Percentiles rank a stretch among this genome's conserved stretches.
Evolutionary conservation across 345 rosid genomes (phyloP).

Genomic region (Brassica juncea): DNA sequence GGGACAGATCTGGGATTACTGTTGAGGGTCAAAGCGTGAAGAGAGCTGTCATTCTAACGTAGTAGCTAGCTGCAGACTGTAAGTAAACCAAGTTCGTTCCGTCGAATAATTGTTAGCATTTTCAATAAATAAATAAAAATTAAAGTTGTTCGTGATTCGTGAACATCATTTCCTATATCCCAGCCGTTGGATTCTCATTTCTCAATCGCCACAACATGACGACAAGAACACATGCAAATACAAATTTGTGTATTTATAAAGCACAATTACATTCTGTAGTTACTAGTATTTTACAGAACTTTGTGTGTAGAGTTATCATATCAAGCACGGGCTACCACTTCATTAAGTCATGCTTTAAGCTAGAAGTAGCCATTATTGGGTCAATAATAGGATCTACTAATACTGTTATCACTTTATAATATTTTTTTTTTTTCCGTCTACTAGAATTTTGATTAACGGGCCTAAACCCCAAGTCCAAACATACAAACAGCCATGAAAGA

Average conservation of each 20-base stretch:
- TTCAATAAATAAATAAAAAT: background rate
- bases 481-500: too few relatives aligned
- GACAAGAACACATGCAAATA: slow-evolving; percentile 24
- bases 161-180: slow-evolving; percentile 20
- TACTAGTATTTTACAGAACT: background rate
- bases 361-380: slow-evolving; percentile 15
- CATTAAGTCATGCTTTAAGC: slow-evolving; percentile 17
- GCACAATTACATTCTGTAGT: background rate
- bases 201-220: slow-evolving; percentile 8
- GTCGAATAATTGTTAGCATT: background rate
- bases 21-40: slow-evolving; percentile 28
- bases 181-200: slow-evolving; percentile 32
- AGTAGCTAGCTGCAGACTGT: slow-evolving; percentile 21
- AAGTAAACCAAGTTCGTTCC: slow-evolving; percentile 9
- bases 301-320: slow-evolving; percentile 13
- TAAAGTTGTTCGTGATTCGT: slow-evolving; percentile 26
- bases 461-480: too few relatives aligned
- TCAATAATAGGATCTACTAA: slow-evolving; percentile 31
- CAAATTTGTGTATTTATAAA: background rate
- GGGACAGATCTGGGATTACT: slow-evolving; percentile 31
- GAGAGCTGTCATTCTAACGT: slow-evolving; percentile 30
- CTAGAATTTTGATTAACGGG: too few relatives aligned
- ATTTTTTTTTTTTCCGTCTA: too few relatives aligned
- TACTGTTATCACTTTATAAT: slow-evolving; percentile 19
- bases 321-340: slow-evolving; percentile 23